These are phyloP conservation scores for Penicillium freii DNA, from an alignment of 2,329 filamentous ascomycete species.

Conservation along the genomic window DNA sequence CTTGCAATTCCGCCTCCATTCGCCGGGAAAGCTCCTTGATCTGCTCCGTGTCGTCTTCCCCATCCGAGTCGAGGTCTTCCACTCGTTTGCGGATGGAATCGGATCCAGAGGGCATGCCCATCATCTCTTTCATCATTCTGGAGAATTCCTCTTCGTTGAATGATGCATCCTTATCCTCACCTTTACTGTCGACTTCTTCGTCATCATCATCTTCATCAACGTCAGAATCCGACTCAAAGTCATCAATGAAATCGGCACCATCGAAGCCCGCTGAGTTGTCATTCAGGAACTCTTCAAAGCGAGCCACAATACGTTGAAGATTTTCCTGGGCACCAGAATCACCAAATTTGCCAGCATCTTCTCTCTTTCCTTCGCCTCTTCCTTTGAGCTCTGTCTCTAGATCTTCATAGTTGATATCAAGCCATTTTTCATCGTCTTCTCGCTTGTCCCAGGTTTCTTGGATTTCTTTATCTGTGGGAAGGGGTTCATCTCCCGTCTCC, in stretches of 20 bases:
- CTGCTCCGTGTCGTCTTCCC: slow-evolving; percentile 60
- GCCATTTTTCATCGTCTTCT: slow-evolving; percentile 86
- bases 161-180: slow-evolving; percentile 71
- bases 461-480: slow-evolving; percentile 76
- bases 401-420: slow-evolving; percentile 86
- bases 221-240: slow-evolving; percentile 67
- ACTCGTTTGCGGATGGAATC: slow-evolving; percentile 34
- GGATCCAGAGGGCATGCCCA: slow-evolving; percentile 61
- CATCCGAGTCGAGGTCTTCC: slow-evolving; percentile 51
- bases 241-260: slow-evolving; percentile 67
- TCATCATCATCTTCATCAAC: slow-evolving; percentile 53
- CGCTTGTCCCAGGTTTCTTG: slow-evolving; percentile 60
- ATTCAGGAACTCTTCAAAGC: slow-evolving; percentile 90
- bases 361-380: slow-evolving; percentile 44
- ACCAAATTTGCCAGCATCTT: slow-evolving; percentile 41
- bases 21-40: slow-evolving; percentile 45
- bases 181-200: slow-evolving; percentile 57
- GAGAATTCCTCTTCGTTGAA: slow-evolving; percentile 85
- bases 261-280: slow-evolving; percentile 79
- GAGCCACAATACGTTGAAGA: slow-evolving; percentile 83
- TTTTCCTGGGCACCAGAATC: slow-evolving; percentile 52
- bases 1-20: slow-evolving; percentile 50
- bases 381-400: slow-evolving; percentile 76
- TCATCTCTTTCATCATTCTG: slow-evolving; percentile 88
- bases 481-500: slow-evolving; percentile 63